A percentile compares a stretch with the other conserved stretches of the same genome.
Evolutionary conservation across 768 basidiomycete genomes (phyloP).

Genomic region (Ephemerocybe angulata): DNA sequence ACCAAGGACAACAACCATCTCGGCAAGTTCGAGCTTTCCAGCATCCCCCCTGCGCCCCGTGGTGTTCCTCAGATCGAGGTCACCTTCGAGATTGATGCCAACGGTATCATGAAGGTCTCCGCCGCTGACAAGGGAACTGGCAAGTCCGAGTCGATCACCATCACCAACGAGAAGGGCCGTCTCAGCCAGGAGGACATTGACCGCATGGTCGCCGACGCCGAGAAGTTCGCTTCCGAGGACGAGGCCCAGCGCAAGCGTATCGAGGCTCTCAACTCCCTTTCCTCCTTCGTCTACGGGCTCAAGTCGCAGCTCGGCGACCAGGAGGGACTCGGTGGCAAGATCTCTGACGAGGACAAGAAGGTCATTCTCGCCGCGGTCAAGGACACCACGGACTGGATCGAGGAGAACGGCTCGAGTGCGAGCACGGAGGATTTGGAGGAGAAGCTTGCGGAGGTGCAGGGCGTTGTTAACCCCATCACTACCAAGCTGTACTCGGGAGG

Average conservation of each 20-base stretch:
- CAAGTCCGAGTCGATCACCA: constrained; percentile 86
- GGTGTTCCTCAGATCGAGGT: constrained; percentile 98
- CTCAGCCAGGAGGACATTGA: constrained; percentile 88
- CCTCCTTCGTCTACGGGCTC: constrained; percentile 80
- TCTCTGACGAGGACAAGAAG: constrained; percentile 80
- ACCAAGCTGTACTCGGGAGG: constrained; percentile 66
- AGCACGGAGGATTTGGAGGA: constrained; percentile 88
- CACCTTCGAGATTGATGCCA: constrained; percentile 92
- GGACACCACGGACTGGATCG: constrained; percentile 90
- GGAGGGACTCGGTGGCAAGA: constrained; percentile 88
- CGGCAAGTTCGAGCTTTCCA: constrained; percentile 91
- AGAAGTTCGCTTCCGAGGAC: constrained; percentile 83
- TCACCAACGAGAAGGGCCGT: constrained; percentile 95
- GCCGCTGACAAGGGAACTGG: constrained; percentile 95
- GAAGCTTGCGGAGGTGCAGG: constrained; percentile 78
- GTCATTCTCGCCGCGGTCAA: constrained; percentile 76
- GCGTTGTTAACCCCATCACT: constrained; percentile 79
- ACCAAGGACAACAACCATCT: constrained; percentile 99
- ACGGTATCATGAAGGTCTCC: constrained; percentile 92
- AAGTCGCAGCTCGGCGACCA: constrained; percentile 84
- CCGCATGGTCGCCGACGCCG: constrained; percentile 92
- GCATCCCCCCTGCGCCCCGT: constrained; percentile 93
- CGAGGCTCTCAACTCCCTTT: constrained; percentile 79
- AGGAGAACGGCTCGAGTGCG: constrained; percentile 73
- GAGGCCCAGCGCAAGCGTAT: constrained; percentile 78